Evolutionary conservation across 371 early-diverging fungal genomes (phyloP), one percentile per base, ranked within the genome.

Genomic region (Mortierella sp.): DNA sequence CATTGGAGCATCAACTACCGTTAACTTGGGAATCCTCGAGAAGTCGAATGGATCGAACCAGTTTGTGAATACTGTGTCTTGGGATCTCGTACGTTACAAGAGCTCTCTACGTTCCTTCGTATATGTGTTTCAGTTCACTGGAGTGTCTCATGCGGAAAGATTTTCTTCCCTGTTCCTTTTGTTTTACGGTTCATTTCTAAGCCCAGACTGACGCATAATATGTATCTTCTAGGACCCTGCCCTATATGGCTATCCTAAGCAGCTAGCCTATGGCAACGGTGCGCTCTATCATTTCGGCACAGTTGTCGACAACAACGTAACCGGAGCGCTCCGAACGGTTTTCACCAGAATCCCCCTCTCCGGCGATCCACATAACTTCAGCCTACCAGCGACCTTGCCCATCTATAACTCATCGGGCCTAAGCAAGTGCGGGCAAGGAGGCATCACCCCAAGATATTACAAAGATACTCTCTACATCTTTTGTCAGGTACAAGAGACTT

Each of bases 241-340:
- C 12, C n/a, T 32, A 2, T 37, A 52, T 21, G 52, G 52, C 12
- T 37, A 34, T 12, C 52, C 52, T 37, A 34, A n/a, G 9, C 42
- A 50, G n/a, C 44, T 64, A 7, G 26, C 56, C 46, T 64, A 28
- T 15, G 57, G 57, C 42, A 64, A 64, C 19, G 50, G 56, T 17
- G 42, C 42, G 0, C 56, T 64, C 24, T 64, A 56, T 8, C 64
- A 64, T 17, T 56, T 64, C 24, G 64, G 64, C 17, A 56, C 57
- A 7, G 14, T 50, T 1, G 50, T 64, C 43, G 50, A 17, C 51
- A 64, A 64, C 39, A 64, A 64, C 52, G 50, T 24, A 34, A 64
- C 64, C 31, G 64, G 64, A 15, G 23, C 50, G 14, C 64, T 64
- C 39, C 32, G 39, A 11, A 50, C 34, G 8, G 50, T 56, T 15